phyloP scores from a whole-genome alignment of 805 yeast species.

The Lipomyces orientalis region DNA sequence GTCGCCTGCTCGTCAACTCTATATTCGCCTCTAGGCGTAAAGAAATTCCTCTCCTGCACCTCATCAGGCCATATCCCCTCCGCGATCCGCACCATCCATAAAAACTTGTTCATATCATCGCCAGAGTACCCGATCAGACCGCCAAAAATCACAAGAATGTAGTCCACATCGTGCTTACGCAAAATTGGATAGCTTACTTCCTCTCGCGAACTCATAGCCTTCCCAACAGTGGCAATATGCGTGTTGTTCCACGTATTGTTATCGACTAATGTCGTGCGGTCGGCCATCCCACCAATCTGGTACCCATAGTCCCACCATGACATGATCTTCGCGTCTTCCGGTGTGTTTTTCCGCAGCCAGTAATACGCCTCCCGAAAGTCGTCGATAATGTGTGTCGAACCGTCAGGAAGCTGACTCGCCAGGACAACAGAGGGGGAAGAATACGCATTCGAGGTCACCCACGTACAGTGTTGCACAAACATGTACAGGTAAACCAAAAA shows the following conservation, averaged over 20 bases:
- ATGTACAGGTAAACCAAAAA: slow-evolving; percentile 75
- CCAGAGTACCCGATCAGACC: slow-evolving; percentile 93
- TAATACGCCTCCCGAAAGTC: slow-evolving; percentile 99
- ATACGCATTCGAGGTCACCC: slow-evolving; percentile 95
- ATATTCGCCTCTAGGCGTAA: slow-evolving; percentile 86
- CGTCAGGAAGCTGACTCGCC: slow-evolving; percentile 83
- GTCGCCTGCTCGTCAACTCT: slow-evolving; percentile 83
- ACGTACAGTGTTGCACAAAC: slow-evolving; percentile 93
- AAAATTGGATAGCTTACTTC: slow-evolving; percentile 87
- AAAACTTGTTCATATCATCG: slow-evolving; percentile 92
- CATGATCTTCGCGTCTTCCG: slow-evolving; percentile 94
- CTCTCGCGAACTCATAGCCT: slow-evolving; percentile 92
- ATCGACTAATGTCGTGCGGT: slow-evolving; percentile 96
- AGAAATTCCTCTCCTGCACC: slow-evolving; percentile 80
- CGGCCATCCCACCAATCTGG: slow-evolving; percentile 99
- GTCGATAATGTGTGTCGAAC: slow-evolving; percentile 82
- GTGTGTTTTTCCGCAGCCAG: slow-evolving; percentile 98
- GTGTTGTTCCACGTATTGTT: slow-evolving; percentile 99
- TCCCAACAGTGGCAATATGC: slow-evolving; percentile 98
- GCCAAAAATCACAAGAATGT: slow-evolving; percentile 90
- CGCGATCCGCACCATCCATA: slow-evolving; percentile 99
- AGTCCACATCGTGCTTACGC: slow-evolving; percentile 92
- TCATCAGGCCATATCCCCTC: slow-evolving; percentile 99
- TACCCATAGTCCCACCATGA: slow-evolving; percentile 99
- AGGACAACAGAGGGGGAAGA: slow-evolving; percentile 97